Evolutionary conservation across 345 rosid genomes (phyloP).

Genomic region (Salix exigua): DNA sequence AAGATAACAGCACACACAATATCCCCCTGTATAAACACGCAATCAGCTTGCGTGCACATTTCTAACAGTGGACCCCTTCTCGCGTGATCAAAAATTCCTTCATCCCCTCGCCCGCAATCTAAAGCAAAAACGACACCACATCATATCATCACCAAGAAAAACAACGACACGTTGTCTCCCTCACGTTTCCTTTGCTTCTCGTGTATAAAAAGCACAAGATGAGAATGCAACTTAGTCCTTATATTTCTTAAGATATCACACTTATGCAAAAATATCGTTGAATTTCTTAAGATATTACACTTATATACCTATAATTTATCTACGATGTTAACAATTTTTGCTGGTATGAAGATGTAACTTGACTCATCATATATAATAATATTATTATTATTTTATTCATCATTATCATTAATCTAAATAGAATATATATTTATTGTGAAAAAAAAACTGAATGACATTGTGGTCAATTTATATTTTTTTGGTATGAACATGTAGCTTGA

Average conservation of each 20-base stretch:
- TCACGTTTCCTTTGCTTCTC: neutral
- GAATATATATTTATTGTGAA: too few relatives aligned
- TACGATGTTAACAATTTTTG: neutral
- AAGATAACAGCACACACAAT: too few relatives aligned
- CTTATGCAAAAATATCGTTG: neutral
- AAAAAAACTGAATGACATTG: too few relatives aligned
- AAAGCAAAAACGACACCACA: neutral
- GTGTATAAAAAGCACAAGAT: neutral
- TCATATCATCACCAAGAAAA: neutral
- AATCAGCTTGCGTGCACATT: conserved; percentile 19
- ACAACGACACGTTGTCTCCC: neutral
- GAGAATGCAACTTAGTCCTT: neutral
- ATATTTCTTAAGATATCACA: neutral
- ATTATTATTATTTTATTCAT: too few relatives aligned
- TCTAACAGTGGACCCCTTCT: neutral
- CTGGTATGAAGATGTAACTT: neutral
- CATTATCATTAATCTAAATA: too few relatives aligned
- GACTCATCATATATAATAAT: neutral
- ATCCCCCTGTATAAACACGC: neutral
- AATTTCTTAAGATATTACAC: neutral
- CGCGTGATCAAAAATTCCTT: conserved; percentile 10
- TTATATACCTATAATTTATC: neutral
- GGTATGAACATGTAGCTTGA: neutral
- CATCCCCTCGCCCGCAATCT: neutral
- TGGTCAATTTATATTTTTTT: neutral